Base-by-base conservation (phyloP, 164 flowering plant genomes). In the Aristolochia contorta region DNA sequence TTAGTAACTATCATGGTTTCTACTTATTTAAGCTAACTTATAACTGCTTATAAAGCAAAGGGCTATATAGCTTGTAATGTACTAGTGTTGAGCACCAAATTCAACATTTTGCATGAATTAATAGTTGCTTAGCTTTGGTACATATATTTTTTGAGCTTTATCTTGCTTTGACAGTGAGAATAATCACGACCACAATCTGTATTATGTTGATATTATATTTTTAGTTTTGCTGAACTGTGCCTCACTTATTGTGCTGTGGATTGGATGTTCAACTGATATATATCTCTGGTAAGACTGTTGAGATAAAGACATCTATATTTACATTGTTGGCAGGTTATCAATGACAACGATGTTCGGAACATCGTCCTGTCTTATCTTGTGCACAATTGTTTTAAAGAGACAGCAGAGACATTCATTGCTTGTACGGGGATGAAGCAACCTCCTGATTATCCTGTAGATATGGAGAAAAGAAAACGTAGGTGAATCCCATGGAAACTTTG, bases 381-480 rank as follows among this genome's bases (percentile, higher is more conserved):
- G 54, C 96, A 90, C 69, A 88, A 82, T 64, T 90, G 96, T 76
- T 93, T 67, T 65, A 85, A 80, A 59, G 99, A 85, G 74, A 84
- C 96, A 12, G 77, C 84, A 63, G 96, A 90, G 58, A 80, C 97
- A 37, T 88, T 90, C 69, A 67, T 79, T 75, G 57, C 87, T 61
- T 75, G 74, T 67, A 74, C 89, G 43, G 97, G 90, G 62, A 72
- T 84, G 73, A 82, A 81, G 68, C 84, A 72, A 67, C 80, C 95
- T 59, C 74, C 71, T 46, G 77, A 74, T 73, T 79, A 65, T 75
- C 80, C 83, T 24, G 85, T 85, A 65, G 85, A 83, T 68, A 90
- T 90, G 81, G 99, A 88, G 69, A 86, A 80, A 75, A 78, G 99
- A 74, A 93, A 93, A 80, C 68, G 99, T 93, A 75, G 61, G 89